Evolutionary conservation across 1,284 basidiomycete genomes (phyloP), one percentile per base, ranked within the genome.

Genomic region (Puccinia polysora): DNA sequence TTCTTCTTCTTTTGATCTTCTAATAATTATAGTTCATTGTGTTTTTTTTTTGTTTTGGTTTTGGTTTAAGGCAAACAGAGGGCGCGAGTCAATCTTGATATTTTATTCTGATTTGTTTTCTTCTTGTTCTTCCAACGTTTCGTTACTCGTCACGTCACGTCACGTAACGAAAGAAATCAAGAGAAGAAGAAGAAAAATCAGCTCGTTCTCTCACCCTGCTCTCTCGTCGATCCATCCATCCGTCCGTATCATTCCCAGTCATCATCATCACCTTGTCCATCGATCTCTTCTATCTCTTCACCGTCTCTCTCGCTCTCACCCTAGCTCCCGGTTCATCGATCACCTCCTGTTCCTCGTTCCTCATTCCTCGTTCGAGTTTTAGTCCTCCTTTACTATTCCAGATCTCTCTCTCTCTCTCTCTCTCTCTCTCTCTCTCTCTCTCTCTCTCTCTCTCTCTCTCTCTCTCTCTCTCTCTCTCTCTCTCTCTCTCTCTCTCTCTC

Each of bases 391-490:
- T 56, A n/a, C 34, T 32, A 2, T n/a, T n/a, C n/a, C n/a, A n/a
- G n/a, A n/a, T n/a, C n/a, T n/a, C n/a, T n/a, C n/a, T n/a, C n/a
- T n/a, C 20, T 60, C 32, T 40, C 58, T 60, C 36, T 40, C 58
- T 60, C 58, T 40, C 3, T 36, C 56, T 4, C 32, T 59, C 34
- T 60, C 18, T 40, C 36, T 59, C 14, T 60, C 58, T 40, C 18
- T 60, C 36, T 34, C 23, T 60, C 28, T 56, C 20, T 20, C 34
- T 56, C 28, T 56, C 18, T 56, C 5, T 18, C 28, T 32, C 28
- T 25, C 4, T 56, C 18, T 56, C 28, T 56, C 28, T 56, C n/a
- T 60, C 23, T 40, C 18, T 60, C 34, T 32, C 6, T 59, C n/a
- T 40, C 32, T 34, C 32, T 60, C 18, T 6, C 18, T 60, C 30